A percentile compares a stretch with the other conserved stretches of the same genome.
Conservation (phyloP, 2,329 filamentous ascomycete species). For the Alternaria angustiovoidea region DNA sequence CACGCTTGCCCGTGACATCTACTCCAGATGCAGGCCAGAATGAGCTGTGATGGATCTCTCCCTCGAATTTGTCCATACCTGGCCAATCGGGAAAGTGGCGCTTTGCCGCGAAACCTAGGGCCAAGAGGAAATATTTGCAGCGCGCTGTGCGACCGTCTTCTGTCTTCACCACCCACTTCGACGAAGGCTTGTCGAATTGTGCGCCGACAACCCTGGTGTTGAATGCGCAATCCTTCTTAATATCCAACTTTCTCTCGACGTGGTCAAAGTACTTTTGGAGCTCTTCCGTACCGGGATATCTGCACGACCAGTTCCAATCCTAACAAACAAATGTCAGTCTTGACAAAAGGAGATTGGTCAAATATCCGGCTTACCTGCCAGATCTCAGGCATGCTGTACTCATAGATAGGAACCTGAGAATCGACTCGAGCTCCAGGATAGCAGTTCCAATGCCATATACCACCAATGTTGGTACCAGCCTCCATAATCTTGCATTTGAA, state of each 20-base stretch:
- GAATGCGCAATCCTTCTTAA: conserved; percentile 67
- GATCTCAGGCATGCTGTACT: conserved; percentile 57
- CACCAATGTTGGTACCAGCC: conserved; percentile 53
- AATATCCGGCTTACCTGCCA: conserved; percentile 47
- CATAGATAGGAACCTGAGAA: conserved; percentile 57
- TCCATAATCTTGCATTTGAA: conserved; percentile 53
- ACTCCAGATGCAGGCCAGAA: conserved; percentile 68
- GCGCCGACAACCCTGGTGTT: conserved; percentile 64
- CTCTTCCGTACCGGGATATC: conserved; percentile 62
- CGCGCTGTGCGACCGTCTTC: conserved; percentile 61
- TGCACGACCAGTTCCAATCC: conserved; percentile 65
- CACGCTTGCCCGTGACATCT: conserved; percentile 65
- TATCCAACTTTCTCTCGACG: conserved; percentile 62
- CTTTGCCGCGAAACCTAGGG: conserved; percentile 66
- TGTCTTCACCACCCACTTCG: conserved; percentile 62
- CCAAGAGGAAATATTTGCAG: conserved; percentile 62
- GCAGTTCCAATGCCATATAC: conserved; percentile 57
- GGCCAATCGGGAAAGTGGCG: conserved; percentile 68
- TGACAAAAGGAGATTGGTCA: not conserved
- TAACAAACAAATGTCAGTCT: conserved; percentile 28
- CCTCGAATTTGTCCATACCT: conserved; percentile 67
- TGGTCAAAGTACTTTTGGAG: conserved; percentile 67
- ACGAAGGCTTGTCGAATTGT: conserved; percentile 58
- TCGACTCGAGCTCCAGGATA: conserved; percentile 59
- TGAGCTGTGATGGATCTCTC: conserved; percentile 66